Conservation (phyloP, 306 rosid species). For the Cucurbita argyrosperma region DNA sequence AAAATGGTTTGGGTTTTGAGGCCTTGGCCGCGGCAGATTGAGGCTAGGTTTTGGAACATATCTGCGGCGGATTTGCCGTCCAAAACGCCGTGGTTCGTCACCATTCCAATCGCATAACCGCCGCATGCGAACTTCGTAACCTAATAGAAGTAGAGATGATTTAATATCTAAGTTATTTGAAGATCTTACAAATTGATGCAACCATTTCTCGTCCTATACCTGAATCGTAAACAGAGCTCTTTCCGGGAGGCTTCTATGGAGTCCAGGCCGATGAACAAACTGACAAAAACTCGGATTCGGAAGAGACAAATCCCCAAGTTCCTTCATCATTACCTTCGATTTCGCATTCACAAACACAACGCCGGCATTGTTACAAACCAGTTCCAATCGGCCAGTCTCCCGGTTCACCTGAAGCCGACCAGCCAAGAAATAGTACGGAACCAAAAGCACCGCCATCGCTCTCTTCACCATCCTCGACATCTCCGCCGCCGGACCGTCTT, state of each 20-base stretch:
- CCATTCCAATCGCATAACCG: slow-evolving; percentile 36
- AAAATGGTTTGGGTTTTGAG: slow-evolving; percentile 14
- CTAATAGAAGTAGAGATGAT: not conserved
- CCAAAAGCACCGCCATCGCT: slow-evolving; percentile 21
- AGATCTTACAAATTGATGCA: too few species aligned
- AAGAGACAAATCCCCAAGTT: slow-evolving; percentile 20
- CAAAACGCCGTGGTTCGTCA: slow-evolving; percentile 34
- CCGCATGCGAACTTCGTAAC: slow-evolving; percentile 44
- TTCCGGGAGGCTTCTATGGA: slow-evolving; percentile 5
- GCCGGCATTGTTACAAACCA: slow-evolving; percentile 42
- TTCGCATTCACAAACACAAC: slow-evolving; percentile 24
- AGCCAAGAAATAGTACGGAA: slow-evolving; percentile 34
- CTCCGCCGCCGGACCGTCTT: slow-evolving; percentile 26
- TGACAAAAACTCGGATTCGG: slow-evolving; percentile 25
- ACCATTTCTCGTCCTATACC: not conserved
- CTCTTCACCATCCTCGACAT: slow-evolving; percentile 12
- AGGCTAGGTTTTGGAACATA: slow-evolving; percentile 30
- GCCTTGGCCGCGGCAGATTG: slow-evolving; percentile 24
- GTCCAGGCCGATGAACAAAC: slow-evolving; percentile 16
- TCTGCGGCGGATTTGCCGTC: slow-evolving; percentile 33
- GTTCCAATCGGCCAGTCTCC: slow-evolving; percentile 22
- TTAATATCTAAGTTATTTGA: too few species aligned
- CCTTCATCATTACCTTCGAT: slow-evolving; percentile 20
- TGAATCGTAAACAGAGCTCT: not conserved
- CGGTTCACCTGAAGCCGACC: slow-evolving; percentile 21